These are phyloP conservation scores for Tephrocybe rancida DNA, from an alignment of 768 basidiomycete genomes.

Conservation along the genomic window DNA sequence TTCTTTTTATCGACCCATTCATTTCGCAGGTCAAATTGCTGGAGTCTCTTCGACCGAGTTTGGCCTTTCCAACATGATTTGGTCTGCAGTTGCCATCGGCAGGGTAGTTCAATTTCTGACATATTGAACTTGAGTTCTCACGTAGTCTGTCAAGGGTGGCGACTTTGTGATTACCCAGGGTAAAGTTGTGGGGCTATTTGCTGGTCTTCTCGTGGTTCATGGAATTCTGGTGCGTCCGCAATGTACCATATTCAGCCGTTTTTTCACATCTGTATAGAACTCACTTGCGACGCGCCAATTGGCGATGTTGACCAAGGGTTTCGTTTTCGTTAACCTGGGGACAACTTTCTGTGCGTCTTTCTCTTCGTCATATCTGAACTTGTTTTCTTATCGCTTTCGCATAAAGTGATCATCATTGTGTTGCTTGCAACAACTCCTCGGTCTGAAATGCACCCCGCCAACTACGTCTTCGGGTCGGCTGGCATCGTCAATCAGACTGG, in stretches of 20 bases:
- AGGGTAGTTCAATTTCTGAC: conserved; percentile 32
- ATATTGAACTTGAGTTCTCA: neutral
- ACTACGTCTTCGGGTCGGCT: conserved; percentile 76
- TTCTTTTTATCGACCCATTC: neutral
- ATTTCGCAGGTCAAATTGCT: conserved; percentile 67
- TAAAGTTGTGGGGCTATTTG: conserved; percentile 79
- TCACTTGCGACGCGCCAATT: conserved; percentile 76
- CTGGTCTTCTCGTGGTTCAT: conserved; percentile 75
- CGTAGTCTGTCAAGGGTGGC: conserved; percentile 39
- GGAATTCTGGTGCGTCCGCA: conserved; percentile 58
- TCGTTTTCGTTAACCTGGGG: conserved; percentile 89
- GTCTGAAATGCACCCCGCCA: conserved; percentile 78
- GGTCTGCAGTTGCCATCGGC: conserved; percentile 71
- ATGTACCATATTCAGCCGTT: neutral
- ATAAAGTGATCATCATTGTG: conserved; percentile 81
- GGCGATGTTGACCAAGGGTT: conserved; percentile 70
- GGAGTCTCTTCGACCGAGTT: conserved; percentile 88
- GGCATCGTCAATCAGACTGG: conserved; percentile 82
- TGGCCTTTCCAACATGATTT: conserved; percentile 77
- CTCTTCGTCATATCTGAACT: conserved; percentile 1
- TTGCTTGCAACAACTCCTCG: conserved; percentile 75
- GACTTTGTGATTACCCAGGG: conserved; percentile 65
- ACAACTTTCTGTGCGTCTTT: conserved; percentile 59
- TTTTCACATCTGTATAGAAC: conserved; percentile 42
- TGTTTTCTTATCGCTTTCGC: conserved; percentile 3